phyloP scores from a whole-genome alignment of 2,329 filamentous ascomycete species.

The Phaeoacremonium minimum region DNA sequence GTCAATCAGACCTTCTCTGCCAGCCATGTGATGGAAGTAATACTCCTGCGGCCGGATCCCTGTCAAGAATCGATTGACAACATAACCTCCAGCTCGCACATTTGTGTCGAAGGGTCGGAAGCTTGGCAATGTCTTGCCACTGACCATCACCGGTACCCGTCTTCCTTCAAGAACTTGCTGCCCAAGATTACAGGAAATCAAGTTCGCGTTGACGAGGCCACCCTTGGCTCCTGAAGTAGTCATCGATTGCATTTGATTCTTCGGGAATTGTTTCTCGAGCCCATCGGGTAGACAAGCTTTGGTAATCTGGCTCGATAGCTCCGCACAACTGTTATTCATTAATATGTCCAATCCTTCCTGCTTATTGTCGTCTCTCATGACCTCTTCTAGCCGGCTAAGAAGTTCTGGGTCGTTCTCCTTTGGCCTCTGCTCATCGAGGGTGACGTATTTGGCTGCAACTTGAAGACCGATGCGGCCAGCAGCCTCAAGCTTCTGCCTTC shows the following conservation, averaged over 20 bases:
- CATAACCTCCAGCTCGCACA: slow-evolving; percentile 85
- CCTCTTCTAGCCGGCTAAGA: slow-evolving; percentile 76
- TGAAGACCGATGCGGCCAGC: slow-evolving; percentile 69
- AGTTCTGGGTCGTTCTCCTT: slow-evolving; percentile 67
- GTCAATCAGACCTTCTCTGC: slow-evolving; percentile 96
- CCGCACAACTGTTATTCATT: slow-evolving; percentile 66
- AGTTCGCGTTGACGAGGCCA: slow-evolving; percentile 85
- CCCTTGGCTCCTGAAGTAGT: slow-evolving; percentile 96
- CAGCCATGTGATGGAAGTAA: slow-evolving; percentile 99
- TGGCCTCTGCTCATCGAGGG: slow-evolving; percentile 61
- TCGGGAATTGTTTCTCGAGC: slow-evolving; percentile 87
- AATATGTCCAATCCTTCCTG: slow-evolving; percentile 86
- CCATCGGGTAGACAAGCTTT: slow-evolving; percentile 73
- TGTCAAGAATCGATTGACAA: slow-evolving; percentile 94
- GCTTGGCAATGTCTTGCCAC: slow-evolving; percentile 91
- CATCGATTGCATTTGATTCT: slow-evolving; percentile 99
- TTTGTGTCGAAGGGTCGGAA: slow-evolving; percentile 91
- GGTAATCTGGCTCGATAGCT: slow-evolving; percentile 76
- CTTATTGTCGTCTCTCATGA: slow-evolving; percentile 85
- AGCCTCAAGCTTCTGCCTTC: slow-evolving; percentile 63
- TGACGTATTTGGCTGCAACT: slow-evolving; percentile 85
- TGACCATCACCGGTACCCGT: slow-evolving; percentile 94
- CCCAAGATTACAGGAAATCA: slow-evolving; percentile 95
- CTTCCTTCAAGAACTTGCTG: slow-evolving; percentile 95
- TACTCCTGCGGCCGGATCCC: slow-evolving; percentile 97